Evolutionary conservation across 768 basidiomycete species (phyloP), one percentile per base, ranked within the genome.

Genomic region (Mycena amicta): DNA sequence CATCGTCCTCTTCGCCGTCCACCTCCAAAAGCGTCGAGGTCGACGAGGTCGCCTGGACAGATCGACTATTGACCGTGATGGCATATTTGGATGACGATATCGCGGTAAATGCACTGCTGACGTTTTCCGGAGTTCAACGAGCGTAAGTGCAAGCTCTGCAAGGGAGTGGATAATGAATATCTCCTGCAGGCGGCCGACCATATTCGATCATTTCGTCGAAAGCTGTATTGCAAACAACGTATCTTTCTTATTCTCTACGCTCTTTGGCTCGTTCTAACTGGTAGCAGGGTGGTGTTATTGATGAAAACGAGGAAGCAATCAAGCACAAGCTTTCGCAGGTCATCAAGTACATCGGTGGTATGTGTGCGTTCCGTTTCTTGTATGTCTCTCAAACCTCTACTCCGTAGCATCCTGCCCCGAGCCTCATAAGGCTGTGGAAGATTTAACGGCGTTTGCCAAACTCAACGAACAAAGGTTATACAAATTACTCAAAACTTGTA

Each of bases 41-140:
- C 3, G 93, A 95, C 61, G 94, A 96, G 66, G 77, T 74, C 0
- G 81, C 83, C 0, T 98, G 95, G 95, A 91, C 91, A 0, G 94
- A 97, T 66, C 79, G 88, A 22, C 70, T 97, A 31, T 76, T 98
- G 16, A 79, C 80, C 37, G 86, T 87, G 1, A 87, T 95, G 83
- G 78, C 79, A 31, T 80, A 81, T 63, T 74, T 98, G 49, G 84
- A 88, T 43, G 62, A 60, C 39, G 84, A 86, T 15, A 78, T 78
- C 29, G 80, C 82, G 0, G 76, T 84, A 50, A 82, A 80, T 51
- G 76, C 82, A 0, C 67, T 98, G 26, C 67, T 93, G 13, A 70
- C 69, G 11, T 69, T 95, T 56, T 83, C 87, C 4, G 83, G 85
- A 4, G 67, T 98, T 28, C 88, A 86, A 60, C 72, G 78, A 31